A percentile compares a stretch with the other conserved stretches of the same genome.
Evolutionary conservation across 2,329 filamentous ascomycete genomes (phyloP).

Genomic region (Aspergillus arachidicola): DNA sequence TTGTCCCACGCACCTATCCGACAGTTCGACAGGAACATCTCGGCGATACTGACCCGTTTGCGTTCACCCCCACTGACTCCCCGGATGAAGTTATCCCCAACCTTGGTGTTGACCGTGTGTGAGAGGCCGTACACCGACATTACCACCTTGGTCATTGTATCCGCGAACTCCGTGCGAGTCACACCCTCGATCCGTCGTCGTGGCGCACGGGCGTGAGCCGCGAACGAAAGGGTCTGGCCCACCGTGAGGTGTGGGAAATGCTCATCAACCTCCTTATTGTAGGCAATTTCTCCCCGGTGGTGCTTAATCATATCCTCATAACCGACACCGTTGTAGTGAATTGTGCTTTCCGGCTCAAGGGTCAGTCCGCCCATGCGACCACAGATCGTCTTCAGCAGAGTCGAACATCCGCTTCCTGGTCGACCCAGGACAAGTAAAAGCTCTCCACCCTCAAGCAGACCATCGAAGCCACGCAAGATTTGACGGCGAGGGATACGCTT

Average conservation of each 20-base stretch:
- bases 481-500: slow-evolving; percentile 41
- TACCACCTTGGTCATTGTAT: not conserved
- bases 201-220: slow-evolving; percentile 54
- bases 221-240: slow-evolving; percentile 57
- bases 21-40: slow-evolving; percentile 61
- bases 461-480: not conserved
- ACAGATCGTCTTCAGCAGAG: slow-evolving; percentile 68
- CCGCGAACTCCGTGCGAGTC: slow-evolving; percentile 39
- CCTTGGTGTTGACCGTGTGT: slow-evolving; percentile 66
- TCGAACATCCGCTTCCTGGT: slow-evolving; percentile 71
- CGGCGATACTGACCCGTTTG: slow-evolving; percentile 70
- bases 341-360: slow-evolving; percentile 56
- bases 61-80: slow-evolving; percentile 70
- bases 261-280: not conserved
- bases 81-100: slow-evolving; percentile 67
- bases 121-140: slow-evolving; percentile 44
- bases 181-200: slow-evolving; percentile 53
- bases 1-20: slow-evolving; percentile 70
- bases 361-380: slow-evolving; percentile 61
- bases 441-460: slow-evolving; percentile 64
- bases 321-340: slow-evolving; percentile 56
- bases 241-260: slow-evolving; percentile 54
- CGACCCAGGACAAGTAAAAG: slow-evolving; percentile 71
- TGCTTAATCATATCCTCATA: slow-evolving; percentile 50
- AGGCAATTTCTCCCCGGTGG: slow-evolving; percentile 56